phyloP scores from a whole-genome alignment of 345 rosid species.

The Lumnitzera racemosa region DNA sequence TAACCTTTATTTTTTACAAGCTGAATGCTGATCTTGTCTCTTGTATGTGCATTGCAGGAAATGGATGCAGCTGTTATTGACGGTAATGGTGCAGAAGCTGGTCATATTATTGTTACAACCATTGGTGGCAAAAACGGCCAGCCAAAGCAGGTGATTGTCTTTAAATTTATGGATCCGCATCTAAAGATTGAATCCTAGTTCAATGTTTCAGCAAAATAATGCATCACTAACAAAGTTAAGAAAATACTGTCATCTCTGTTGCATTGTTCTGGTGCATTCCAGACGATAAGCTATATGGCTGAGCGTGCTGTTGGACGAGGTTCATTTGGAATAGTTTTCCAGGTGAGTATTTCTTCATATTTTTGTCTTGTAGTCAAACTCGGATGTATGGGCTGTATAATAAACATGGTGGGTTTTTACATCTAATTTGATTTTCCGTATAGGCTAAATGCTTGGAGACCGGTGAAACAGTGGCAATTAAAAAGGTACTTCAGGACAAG shows the following conservation, averaged over 20 bases:
- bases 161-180: not conserved
- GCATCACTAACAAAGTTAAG: too few species aligned
- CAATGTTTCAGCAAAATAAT: slow-evolving; percentile 18
- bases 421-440: not conserved
- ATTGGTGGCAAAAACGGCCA: slow-evolving; percentile 45
- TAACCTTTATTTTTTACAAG: not conserved
- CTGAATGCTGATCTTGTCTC: slow-evolving; percentile 1
- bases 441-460: slow-evolving; percentile 98
- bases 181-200: not conserved
- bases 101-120: slow-evolving; percentile 43
- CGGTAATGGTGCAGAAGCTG: slow-evolving; percentile 75
- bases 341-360: slow-evolving; percentile 32
- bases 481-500: slow-evolving; percentile 88
- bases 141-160: slow-evolving; percentile 33
- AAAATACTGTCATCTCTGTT: not conserved
- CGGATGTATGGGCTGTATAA: not conserved
- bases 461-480: slow-evolving; percentile 90
- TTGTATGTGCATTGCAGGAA: slow-evolving; percentile 37
- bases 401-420: too few species aligned
- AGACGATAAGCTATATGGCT: slow-evolving; percentile 99
- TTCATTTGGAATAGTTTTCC: slow-evolving; percentile 93
- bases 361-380: not conserved
- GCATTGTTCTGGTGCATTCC: slow-evolving; percentile 10
- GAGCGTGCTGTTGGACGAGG: slow-evolving; percentile 96
- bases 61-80: slow-evolving; percentile 82